Evolutionary conservation across 2,329 filamentous ascomycete genomes (phyloP).

Genomic region (Microcyclospora tardicrescens): DNA sequence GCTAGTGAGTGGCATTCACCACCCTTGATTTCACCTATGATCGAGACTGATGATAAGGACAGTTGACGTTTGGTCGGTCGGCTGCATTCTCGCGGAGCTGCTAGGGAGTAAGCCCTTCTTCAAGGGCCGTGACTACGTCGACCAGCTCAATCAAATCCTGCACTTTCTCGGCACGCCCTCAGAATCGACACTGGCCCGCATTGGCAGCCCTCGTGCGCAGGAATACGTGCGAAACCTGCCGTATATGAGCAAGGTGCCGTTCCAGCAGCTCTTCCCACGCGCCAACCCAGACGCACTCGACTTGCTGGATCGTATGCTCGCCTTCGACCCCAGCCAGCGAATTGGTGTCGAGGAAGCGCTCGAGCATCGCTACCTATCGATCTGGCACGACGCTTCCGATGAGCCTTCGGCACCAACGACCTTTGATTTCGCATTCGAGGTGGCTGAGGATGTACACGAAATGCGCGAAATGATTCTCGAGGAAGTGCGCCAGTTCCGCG

Average conservation of each 20-base stretch:
- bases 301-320: conserved; percentile 90
- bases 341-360: conserved; percentile 91
- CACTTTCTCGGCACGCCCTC: conserved; percentile 95
- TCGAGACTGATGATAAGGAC: neutral
- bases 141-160: conserved; percentile 97
- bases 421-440: conserved; percentile 97
- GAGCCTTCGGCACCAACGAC: conserved; percentile 86
- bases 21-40: neutral
- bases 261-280: conserved; percentile 77
- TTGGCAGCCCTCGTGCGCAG: conserved; percentile 88
- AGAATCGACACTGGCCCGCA: conserved; percentile 84
- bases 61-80: conserved; percentile 99
- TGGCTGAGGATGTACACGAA: conserved; percentile 85
- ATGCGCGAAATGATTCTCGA: conserved; percentile 97
- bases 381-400: conserved; percentile 96
- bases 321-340: conserved; percentile 86
- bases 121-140: conserved; percentile 97
- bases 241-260: conserved; percentile 58
- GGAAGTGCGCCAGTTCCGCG: conserved; percentile 81
- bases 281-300: conserved; percentile 94
- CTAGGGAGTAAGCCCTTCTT: conserved; percentile 95
- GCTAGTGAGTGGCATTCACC: conserved; percentile 59
- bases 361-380: conserved; percentile 89
- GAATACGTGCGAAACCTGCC: conserved; percentile 83
- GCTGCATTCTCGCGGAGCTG: conserved; percentile 92